phyloP scores from a whole-genome alignment of 2,329 filamentous ascomycete genomes.

The Tricladium varicosporioides region DNA sequence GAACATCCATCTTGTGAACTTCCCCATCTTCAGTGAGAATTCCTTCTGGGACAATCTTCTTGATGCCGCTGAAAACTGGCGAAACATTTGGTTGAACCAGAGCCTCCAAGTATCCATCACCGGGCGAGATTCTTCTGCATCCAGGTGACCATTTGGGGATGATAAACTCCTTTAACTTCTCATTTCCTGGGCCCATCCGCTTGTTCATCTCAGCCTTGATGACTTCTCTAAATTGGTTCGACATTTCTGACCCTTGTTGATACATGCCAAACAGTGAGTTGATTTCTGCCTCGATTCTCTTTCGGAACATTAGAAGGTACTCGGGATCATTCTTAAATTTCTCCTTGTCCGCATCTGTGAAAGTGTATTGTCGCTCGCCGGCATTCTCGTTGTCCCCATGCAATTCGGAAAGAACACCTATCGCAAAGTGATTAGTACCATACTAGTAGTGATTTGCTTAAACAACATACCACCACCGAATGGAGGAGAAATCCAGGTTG shows the following conservation, averaged over 20 bases:
- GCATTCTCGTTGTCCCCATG: slow-evolving; percentile 30
- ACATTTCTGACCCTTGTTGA: slow-evolving; percentile 40
- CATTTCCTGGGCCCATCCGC: slow-evolving; percentile 40
- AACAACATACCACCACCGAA: slow-evolving; percentile 19
- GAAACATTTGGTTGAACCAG: slow-evolving; percentile 44
- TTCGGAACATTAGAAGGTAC: slow-evolving; percentile 41
- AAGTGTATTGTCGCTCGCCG: slow-evolving; percentile 39
- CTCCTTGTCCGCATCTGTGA: slow-evolving; percentile 37
- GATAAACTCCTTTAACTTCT: slow-evolving; percentile 41
- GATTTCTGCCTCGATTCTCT: slow-evolving; percentile 42
- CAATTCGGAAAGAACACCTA: slow-evolving; percentile 17
- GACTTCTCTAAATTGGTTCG: slow-evolving; percentile 37
- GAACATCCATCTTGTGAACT: slow-evolving; percentile 32
- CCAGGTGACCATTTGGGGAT: slow-evolving; percentile 44
- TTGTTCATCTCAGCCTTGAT: slow-evolving; percentile 44
- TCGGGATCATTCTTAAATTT: slow-evolving; percentile 41
- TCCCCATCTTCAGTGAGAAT: slow-evolving; percentile 42
- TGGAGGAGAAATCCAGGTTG: slow-evolving; percentile 23
- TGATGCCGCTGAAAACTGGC: slow-evolving; percentile 32
- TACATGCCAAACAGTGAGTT: slow-evolving; percentile 44
- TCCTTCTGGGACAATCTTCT: slow-evolving; percentile 42
- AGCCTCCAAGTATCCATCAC: slow-evolving; percentile 42
- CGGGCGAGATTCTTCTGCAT: slow-evolving; percentile 40
- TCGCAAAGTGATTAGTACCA: neutral
- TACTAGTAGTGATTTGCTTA: neutral